Percentiles rank a stretch among this genome's conserved stretches.
Evolutionary conservation across 1,284 basidiomycete species (phyloP).

Genomic region (Hymenochaete sp.): DNA sequence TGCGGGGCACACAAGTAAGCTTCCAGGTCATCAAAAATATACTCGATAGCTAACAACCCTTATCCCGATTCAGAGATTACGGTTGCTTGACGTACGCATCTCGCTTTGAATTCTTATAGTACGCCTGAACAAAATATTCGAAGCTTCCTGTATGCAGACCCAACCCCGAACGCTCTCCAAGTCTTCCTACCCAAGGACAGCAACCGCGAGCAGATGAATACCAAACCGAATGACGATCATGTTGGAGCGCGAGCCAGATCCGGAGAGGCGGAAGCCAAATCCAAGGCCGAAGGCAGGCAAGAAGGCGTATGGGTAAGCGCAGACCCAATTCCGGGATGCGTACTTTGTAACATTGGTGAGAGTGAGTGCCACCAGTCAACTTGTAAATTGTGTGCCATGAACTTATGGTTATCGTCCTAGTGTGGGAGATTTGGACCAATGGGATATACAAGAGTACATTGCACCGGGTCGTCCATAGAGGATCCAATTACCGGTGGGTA

Average conservation of each 20-base stretch:
- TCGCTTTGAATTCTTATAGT: slow-evolving; percentile 12
- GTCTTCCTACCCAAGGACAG: slow-evolving; percentile 51
- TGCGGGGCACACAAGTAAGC: slow-evolving; percentile 77
- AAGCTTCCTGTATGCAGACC: slow-evolving; percentile 74
- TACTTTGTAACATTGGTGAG: slow-evolving; percentile 80
- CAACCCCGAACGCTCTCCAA: slow-evolving; percentile 69
- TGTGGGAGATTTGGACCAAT: slow-evolving; percentile 83
- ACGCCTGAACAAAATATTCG: slow-evolving; percentile 5
- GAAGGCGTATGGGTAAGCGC: slow-evolving; percentile 70
- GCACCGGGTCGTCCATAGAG: slow-evolving; percentile 69
- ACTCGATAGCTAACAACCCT: no score
- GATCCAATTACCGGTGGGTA: slow-evolving; percentile 60
- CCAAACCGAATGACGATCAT: no score
- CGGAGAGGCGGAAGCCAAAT: slow-evolving; percentile 27
- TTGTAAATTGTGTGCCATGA: neutral
- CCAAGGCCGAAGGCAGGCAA: slow-evolving; percentile 42
- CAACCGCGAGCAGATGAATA: no score
- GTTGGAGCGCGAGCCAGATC: no score
- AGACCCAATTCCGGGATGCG: slow-evolving; percentile 66
- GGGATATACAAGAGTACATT: slow-evolving; percentile 71
- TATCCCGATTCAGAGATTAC: slow-evolving; percentile 51
- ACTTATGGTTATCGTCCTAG: slow-evolving; percentile 30
- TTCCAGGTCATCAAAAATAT: slow-evolving; percentile 4
- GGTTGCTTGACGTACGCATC: slow-evolving; percentile 69
- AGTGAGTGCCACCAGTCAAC: slow-evolving; percentile 39